Evolutionary conservation across 73 alveolate species (phyloP), one percentile per base, ranked within the genome.

Genomic region (Blepharisma japonicum): DNA sequence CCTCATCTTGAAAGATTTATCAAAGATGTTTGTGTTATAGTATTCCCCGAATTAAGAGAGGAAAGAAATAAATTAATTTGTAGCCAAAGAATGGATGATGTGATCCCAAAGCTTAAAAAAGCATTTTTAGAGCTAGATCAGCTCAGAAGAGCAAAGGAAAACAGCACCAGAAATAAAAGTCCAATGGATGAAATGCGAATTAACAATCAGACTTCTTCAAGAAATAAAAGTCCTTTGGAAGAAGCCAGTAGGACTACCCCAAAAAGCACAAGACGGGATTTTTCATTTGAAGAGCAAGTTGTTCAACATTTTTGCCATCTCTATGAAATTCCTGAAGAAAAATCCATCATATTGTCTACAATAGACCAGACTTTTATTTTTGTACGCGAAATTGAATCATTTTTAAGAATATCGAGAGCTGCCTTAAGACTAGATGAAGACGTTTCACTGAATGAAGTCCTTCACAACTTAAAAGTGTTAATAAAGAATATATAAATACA

Each of bases 361-460:
- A 61, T 61, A 39, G 74, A 61, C 46, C 74, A 61, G 47, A 39
- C 23, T 1, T 61, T 61, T 25, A 8, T 61, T 11, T 61, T 61
- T 61, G 74, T 61, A 8, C 74, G 23, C 23, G 74, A 61, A 61
- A 8, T 61, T 11, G 23, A 39, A 61, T 18, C 49, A 2, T 61
- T 61, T 25, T 39, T 61, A 8, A 61, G 23, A 25, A 18, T 14
- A 14, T 14, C 23, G 47, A n/a, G 74, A 5, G 18, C 18, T 25
- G 46, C 74, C 5, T 61, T 61, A 61, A 18, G 18, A 0, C 46
- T 61, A 25, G 74, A 5, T 61, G 74, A 61, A 61, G 74, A 14
- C 18, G 74, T 61, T 25, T 14, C 74, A 61, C 47, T 61, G 18
- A 61, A 61, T 25, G 74, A 39, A 14, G 23, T 61, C 74, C 74